Conservation (phyloP, 805 yeast genomes). For the Kazachstania martiniae region DNA sequence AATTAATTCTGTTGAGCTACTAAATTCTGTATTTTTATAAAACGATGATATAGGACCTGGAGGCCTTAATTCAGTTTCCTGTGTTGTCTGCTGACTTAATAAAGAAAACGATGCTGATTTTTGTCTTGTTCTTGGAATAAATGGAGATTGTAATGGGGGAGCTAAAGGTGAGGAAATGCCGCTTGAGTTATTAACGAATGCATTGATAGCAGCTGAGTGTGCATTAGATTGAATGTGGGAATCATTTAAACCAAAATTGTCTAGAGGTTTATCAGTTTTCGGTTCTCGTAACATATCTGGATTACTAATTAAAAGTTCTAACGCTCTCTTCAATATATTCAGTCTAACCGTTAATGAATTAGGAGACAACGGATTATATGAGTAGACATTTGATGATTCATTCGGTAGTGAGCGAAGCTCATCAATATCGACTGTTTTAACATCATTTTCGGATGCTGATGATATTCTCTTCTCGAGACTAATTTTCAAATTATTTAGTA, state of each 20-base stretch:
- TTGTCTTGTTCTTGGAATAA: slow-evolving; percentile 1
- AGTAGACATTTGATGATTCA: slow-evolving; percentile 71
- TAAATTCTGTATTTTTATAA: slow-evolving; percentile 7
- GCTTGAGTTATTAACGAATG: slow-evolving; percentile 13
- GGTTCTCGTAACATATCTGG: slow-evolving; percentile 30
- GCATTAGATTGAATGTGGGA: neutral
- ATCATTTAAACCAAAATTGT: neutral
- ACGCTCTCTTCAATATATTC: slow-evolving; percentile 59
- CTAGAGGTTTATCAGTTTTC: slow-evolving; percentile 2
- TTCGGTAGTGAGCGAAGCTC: slow-evolving; percentile 55
- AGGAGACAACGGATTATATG: slow-evolving; percentile 71
- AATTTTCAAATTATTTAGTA: no score
- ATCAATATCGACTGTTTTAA: no score
- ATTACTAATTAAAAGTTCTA: slow-evolving; percentile 56
- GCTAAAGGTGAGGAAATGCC: neutral
- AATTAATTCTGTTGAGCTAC: slow-evolving; percentile 10
- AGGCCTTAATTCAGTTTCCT: neutral
- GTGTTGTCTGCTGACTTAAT: neutral
- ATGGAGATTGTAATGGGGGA: neutral
- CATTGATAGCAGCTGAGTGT: slow-evolving; percentile 14
- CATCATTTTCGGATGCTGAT: no score
- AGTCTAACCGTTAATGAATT: slow-evolving; percentile 65
- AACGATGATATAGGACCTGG: slow-evolving; percentile 1
- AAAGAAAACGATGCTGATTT: slow-evolving; percentile 1
- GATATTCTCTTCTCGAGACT: no score